phyloP scores from a whole-genome alignment of 2,329 filamentous ascomycete species.

The Aureobasidium sp. region DNA sequence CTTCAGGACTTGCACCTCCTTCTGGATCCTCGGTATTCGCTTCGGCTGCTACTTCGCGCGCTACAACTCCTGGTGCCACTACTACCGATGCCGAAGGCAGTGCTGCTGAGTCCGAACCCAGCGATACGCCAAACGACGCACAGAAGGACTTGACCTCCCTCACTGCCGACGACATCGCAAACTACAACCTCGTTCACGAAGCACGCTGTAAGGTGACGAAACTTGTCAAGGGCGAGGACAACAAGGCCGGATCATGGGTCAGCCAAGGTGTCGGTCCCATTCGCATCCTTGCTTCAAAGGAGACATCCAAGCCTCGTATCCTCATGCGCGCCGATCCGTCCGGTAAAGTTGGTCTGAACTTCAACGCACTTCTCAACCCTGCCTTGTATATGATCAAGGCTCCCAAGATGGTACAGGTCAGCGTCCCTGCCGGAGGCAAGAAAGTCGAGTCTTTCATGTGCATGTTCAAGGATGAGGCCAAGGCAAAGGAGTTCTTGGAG shows the following conservation, averaged over 20 bases:
- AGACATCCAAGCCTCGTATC: constrained; percentile 58
- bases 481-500: constrained; percentile 41
- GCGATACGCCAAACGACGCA: constrained; percentile 16
- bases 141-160: constrained; percentile 53
- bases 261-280: constrained; percentile 60
- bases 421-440: constrained; percentile 46
- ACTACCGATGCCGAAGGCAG: constrained; percentile 31
- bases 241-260: constrained; percentile 29
- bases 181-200: constrained; percentile 63
- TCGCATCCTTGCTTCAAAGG: constrained; percentile 65
- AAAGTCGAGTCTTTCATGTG: constrained; percentile 62
- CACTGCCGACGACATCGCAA: constrained; percentile 50
- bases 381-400: constrained; percentile 42
- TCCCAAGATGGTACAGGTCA: constrained; percentile 40
- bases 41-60: constrained; percentile 34
- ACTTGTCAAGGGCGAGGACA: constrained; percentile 39
- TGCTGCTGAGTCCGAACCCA: constrained; percentile 19
- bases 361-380: constrained; percentile 44
- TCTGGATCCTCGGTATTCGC: constrained; percentile 23
- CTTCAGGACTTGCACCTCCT: constrained; percentile 21
- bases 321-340: constrained; percentile 67
- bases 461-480: constrained; percentile 52
- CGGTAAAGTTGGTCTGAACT: constrained; percentile 66
- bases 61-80: constrained; percentile 35
- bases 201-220: constrained; percentile 59